Evolutionary conservation across 169 alveolate species (phyloP).

Genomic region (Eimeria zaria): DNA sequence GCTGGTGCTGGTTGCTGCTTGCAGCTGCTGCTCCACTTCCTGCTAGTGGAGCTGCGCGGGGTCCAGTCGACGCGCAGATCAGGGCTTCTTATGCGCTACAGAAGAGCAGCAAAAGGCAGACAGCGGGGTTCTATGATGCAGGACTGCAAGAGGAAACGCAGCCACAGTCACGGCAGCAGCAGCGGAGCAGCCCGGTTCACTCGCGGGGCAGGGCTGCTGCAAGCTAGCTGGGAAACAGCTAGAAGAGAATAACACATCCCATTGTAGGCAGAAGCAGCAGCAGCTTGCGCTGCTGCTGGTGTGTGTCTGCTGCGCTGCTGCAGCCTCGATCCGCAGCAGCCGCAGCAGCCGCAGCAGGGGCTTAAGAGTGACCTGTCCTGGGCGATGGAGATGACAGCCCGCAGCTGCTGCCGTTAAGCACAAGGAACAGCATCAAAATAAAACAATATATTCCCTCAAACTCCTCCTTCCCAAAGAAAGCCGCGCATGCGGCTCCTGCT

Average conservation of each 20-base stretch:
- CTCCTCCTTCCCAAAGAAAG: background rate
- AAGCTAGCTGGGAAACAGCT: background rate
- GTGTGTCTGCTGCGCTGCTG: constrained; percentile 22
- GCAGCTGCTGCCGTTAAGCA: background rate
- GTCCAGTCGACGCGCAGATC: background rate
- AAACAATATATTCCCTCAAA: background rate
- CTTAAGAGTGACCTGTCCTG: constrained; percentile 13
- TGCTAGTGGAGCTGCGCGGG: background rate
- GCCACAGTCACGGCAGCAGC: constrained; percentile 37
- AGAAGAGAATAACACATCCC: background rate
- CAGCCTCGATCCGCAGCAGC: constrained; percentile 38
- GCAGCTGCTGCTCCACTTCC: background rate
- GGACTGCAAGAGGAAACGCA: constrained; percentile 11
- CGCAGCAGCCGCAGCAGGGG: constrained; percentile 39
- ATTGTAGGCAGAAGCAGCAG: background rate
- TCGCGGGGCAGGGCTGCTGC: background rate
- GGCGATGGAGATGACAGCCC: background rate
- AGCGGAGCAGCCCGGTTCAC: constrained; percentile 10
- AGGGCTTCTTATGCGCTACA: background rate
- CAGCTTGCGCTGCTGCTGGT: constrained; percentile 23
- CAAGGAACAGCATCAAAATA: background rate
- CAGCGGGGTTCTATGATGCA: background rate
- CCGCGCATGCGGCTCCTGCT: background rate
- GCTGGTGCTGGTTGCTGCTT: background rate
- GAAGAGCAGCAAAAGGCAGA: background rate